Evolutionary conservation across 345 rosid species (phyloP).

Genomic region (Populus davidiana): DNA sequence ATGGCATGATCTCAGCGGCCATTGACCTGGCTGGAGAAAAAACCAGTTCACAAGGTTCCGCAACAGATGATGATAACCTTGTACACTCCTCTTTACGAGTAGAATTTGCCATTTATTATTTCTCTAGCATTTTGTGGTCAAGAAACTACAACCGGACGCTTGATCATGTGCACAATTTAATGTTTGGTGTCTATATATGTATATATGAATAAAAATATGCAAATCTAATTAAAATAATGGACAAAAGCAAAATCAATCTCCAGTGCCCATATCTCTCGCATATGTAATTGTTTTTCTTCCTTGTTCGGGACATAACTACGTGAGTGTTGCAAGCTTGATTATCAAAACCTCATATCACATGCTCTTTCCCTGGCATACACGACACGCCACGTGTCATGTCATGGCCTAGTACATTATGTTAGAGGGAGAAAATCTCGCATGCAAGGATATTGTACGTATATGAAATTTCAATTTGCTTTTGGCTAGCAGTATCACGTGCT

Average conservation of each 20-base stretch:
- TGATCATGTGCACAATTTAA: not conserved
- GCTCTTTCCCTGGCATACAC: constrained; percentile 40
- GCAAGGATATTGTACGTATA: too few relatives aligned
- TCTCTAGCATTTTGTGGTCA: not conserved
- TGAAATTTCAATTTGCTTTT: too few relatives aligned
- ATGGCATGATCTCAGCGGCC: not conserved
- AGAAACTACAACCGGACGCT: not conserved
- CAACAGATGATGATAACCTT: too few relatives aligned
- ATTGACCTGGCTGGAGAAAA: not conserved
- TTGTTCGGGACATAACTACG: constrained; percentile 42
- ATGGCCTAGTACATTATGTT: not conserved
- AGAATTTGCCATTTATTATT: not conserved
- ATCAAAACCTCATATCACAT: constrained; percentile 31
- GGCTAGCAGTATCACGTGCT: too few relatives aligned
- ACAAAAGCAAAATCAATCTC: too few relatives aligned
- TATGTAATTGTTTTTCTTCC: constrained; percentile 30
- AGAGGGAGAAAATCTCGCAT: too few relatives aligned
- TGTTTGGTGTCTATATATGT: not conserved
- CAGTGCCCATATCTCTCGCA: constrained; percentile 10
- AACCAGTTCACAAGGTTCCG: not conserved
- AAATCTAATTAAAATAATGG: not conserved
- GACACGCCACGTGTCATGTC: constrained; percentile 31
- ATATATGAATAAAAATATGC: not conserved
- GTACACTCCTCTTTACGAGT: not conserved
- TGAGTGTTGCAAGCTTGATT: constrained; percentile 25